Evolutionary conservation across 768 basidiomycete genomes (phyloP).

Genomic region (Zangia roseola): DNA sequence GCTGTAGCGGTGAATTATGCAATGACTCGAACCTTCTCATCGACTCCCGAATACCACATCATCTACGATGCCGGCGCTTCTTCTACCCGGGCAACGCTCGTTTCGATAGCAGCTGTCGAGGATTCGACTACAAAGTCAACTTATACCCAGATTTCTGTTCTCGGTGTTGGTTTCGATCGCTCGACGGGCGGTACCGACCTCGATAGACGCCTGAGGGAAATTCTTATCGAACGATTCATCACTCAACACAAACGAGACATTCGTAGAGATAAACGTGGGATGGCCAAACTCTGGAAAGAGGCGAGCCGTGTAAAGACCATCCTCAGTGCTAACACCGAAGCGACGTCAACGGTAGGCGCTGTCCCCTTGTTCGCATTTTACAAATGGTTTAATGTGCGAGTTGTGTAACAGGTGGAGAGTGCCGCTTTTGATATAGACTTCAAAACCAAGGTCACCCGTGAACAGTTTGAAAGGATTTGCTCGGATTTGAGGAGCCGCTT

Average conservation of each 20-base stretch:
- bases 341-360: conserved; percentile 61
- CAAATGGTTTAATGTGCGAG: not conserved
- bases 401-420: conserved; percentile 70
- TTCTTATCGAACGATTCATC: conserved; percentile 76
- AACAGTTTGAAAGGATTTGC: conserved; percentile 75
- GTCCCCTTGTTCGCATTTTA: not conserved
- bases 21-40: conserved; percentile 85
- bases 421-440: conserved; percentile 91
- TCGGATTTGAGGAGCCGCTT: conserved; percentile 62
- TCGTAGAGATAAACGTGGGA: conserved; percentile 71
- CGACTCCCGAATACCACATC: conserved; percentile 77
- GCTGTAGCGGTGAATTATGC: conserved; percentile 98
- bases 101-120: conserved; percentile 54
- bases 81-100: conserved; percentile 74
- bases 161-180: conserved; percentile 82
- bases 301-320: conserved; percentile 88
- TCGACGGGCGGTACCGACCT: conserved; percentile 78
- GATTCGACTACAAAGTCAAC: conserved; percentile 47
- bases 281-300: conserved; percentile 95
- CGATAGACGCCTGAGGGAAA: conserved; percentile 78
- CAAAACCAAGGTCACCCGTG: conserved; percentile 70
- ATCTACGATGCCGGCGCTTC: conserved; percentile 95
- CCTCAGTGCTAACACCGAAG: conserved; percentile 89
- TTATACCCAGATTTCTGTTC: conserved; percentile 71
- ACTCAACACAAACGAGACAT: conserved; percentile 67